These are phyloP conservation scores for Pigoraptor vietnamica DNA, from an alignment of 78 protist species.

Conservation along the genomic window DNA sequence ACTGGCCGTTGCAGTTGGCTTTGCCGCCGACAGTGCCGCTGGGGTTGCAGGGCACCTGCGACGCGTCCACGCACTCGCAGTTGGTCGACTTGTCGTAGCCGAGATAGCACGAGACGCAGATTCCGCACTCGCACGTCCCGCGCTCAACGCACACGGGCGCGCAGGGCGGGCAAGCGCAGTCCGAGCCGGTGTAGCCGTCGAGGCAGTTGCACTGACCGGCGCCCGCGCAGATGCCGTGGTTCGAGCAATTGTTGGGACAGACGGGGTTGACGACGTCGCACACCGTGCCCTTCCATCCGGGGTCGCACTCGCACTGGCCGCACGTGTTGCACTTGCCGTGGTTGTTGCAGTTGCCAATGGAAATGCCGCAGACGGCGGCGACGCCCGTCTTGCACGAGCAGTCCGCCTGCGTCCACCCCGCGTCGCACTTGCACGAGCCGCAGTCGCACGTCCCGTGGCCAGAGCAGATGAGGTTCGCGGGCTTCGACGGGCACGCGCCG, in stretches of 20 bases:
- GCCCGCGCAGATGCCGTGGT: background rate
- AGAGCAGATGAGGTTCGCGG: background rate
- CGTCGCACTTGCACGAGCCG: background rate
- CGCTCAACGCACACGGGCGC: background rate
- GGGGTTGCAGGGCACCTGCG: background rate
- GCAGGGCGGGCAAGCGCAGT: background rate
- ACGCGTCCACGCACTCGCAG: background rate
- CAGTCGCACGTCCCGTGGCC: background rate
- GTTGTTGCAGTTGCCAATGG: background rate
- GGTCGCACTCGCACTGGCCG: background rate
- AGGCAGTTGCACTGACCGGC: background rate
- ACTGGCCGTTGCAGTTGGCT: background rate
- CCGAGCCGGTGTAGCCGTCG: background rate
- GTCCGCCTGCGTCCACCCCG: background rate
- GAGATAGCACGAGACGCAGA: background rate
- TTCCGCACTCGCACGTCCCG: background rate
- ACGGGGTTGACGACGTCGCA: background rate
- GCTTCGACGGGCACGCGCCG: background rate
- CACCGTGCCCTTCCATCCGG: background rate
- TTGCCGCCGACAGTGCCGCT: background rate
- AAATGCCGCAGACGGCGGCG: background rate
- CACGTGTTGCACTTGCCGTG: slow-evolving; percentile 4
- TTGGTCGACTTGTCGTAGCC: background rate
- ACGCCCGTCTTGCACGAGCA: slow-evolving; percentile 1
- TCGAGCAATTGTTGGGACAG: background rate